Percentiles rank a stretch among this genome's conserved stretches.
phyloP scores from a whole-genome alignment of 129 eudicot species.

The Mikania micrantha region DNA sequence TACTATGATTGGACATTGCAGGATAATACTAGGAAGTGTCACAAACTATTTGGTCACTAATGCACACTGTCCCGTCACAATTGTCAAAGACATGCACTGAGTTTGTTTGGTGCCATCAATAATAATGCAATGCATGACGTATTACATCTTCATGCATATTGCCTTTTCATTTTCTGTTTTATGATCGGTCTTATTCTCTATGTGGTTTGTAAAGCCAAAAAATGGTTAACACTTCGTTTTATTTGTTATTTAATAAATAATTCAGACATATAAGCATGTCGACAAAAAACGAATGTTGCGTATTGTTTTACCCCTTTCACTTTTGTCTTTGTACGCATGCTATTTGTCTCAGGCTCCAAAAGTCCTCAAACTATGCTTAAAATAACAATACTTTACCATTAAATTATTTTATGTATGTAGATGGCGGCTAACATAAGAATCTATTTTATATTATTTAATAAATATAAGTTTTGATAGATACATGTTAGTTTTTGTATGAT shows the following conservation, averaged over 20 bases:
- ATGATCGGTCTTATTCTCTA: too few species aligned
- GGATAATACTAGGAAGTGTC: slow-evolving; percentile 78
- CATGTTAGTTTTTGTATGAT: too few species aligned
- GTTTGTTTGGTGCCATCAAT: background rate
- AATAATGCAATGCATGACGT: background rate
- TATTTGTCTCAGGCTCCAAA: too few species aligned
- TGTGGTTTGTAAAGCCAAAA: background rate
- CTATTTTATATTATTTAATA: too few species aligned
- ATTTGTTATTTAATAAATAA: background rate
- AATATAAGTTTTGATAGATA: too few species aligned
- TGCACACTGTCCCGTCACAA: slow-evolving; percentile 73
- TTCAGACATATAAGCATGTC: background rate
- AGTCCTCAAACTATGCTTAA: too few species aligned
- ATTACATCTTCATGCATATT: background rate
- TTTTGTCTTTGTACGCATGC: too few species aligned
- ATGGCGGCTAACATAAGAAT: too few species aligned
- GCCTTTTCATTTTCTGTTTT: background rate
- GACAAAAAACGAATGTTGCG: background rate
- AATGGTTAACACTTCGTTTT: background rate
- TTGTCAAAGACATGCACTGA: slow-evolving; percentile 70
- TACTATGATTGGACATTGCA: slow-evolving; percentile 21
- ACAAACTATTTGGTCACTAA: slow-evolving; percentile 54
- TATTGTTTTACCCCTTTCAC: too few species aligned
- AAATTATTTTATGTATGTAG: too few species aligned
- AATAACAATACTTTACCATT: too few species aligned